Evolutionary conservation across 768 basidiomycete genomes (phyloP).

Genomic region (Suillus occidentalis): DNA sequence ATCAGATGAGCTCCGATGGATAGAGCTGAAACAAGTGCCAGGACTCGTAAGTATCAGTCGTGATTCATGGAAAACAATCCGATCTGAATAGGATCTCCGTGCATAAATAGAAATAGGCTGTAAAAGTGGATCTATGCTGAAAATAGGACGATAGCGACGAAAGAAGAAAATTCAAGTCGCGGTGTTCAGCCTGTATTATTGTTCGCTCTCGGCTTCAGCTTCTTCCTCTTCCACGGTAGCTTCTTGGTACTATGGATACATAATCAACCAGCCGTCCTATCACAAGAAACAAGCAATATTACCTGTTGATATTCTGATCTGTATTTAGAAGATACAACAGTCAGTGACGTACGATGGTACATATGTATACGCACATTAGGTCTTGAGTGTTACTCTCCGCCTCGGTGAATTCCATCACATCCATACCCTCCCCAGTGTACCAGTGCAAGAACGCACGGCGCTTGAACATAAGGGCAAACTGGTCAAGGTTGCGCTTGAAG

Average conservation of each 20-base stretch:
- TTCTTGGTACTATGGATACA: slow-evolving; percentile 55
- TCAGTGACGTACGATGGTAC: slow-evolving; percentile 1
- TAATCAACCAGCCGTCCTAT: not conserved
- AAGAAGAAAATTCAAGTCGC: not conserved
- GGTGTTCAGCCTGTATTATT: slow-evolving; percentile 21
- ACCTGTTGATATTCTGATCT: slow-evolving; percentile 92
- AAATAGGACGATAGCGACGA: slow-evolving; percentile 1
- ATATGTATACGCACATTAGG: slow-evolving; percentile 61
- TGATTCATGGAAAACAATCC: not conserved
- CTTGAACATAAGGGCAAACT: slow-evolving; percentile 84
- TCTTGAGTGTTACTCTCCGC: slow-evolving; percentile 83
- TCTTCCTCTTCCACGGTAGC: slow-evolving; percentile 48
- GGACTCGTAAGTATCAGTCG: not conserved
- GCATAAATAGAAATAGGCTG: slow-evolving; percentile 1
- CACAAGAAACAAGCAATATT: slow-evolving; percentile 9
- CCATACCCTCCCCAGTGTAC: slow-evolving; percentile 94
- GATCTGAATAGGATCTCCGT: not conserved
- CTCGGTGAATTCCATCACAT: slow-evolving; percentile 77
- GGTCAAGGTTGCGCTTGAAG: slow-evolving; percentile 69
- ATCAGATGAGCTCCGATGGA: not conserved
- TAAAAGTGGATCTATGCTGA: not conserved
- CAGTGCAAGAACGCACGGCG: slow-evolving; percentile 86
- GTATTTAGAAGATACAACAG: slow-evolving; percentile 9
- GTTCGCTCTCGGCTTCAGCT: slow-evolving; percentile 28
- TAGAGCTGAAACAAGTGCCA: not conserved